These are phyloP conservation scores for Myxozyma sirexii DNA, from an alignment of 805 yeast species.

Conservation along the genomic window DNA sequence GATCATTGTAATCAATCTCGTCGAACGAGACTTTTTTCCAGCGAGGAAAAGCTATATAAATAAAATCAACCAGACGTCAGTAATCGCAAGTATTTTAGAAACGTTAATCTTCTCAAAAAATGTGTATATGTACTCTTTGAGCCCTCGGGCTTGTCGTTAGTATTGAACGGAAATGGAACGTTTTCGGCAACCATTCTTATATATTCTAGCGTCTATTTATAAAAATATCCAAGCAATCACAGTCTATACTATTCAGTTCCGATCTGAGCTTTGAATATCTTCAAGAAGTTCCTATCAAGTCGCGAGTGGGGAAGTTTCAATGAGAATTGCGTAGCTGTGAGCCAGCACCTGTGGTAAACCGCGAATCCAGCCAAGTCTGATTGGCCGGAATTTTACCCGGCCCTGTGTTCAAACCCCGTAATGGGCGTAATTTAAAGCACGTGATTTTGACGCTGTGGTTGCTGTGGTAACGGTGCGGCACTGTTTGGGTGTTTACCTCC, in stretches of 20 bases:
- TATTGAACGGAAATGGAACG: constrained; percentile 2
- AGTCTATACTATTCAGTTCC: no score
- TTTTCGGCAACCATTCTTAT: not conserved
- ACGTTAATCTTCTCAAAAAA: not conserved
- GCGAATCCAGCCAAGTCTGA: not conserved
- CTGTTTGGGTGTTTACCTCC: not conserved
- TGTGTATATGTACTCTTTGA: not conserved
- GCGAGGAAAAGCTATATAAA: constrained; percentile 8
- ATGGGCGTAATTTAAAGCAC: not conserved
- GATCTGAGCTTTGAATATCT: no score
- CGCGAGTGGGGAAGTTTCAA: no score
- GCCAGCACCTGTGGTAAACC: not conserved
- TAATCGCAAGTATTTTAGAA: not conserved
- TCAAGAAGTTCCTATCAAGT: no score
- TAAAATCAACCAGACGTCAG: not conserved
- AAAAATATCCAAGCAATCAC: no score
- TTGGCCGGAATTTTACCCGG: not conserved
- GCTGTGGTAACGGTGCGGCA: constrained; percentile 5
- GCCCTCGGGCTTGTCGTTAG: constrained; percentile 9
- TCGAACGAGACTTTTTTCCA: constrained; percentile 66
- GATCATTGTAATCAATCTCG: constrained; percentile 74
- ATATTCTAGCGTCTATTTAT: no score
- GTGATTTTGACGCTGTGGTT: not conserved
- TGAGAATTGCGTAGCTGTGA: no score
- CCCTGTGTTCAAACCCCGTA: not conserved